These are phyloP conservation scores for Tulasnella sp. DNA, from an alignment of 768 basidiomycete genomes.

Conservation along the genomic window DNA sequence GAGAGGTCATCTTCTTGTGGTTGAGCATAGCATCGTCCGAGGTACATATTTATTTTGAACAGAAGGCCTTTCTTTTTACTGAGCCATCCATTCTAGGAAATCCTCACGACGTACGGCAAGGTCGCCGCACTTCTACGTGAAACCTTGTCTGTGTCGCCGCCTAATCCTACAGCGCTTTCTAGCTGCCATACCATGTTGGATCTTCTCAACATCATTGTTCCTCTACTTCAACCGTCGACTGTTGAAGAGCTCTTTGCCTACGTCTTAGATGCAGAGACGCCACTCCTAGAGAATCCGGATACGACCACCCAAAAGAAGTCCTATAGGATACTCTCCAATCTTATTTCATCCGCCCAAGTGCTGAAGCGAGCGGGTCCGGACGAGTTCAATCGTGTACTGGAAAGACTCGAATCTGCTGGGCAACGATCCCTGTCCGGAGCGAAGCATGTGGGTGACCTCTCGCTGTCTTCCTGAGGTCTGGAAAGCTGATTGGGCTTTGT, in stretches of 20 bases:
- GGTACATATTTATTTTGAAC: constrained; percentile 30
- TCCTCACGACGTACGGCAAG: constrained; percentile 70
- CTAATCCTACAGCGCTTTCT: constrained; percentile 25
- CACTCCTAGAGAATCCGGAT: constrained; percentile 64
- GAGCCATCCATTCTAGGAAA: constrained; percentile 39
- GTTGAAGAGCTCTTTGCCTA: constrained; percentile 52
- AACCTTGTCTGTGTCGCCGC: constrained; percentile 35
- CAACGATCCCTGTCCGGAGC: constrained; percentile 44
- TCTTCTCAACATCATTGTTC: constrained; percentile 72
- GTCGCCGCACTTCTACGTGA: constrained; percentile 59
- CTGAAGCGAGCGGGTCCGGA: constrained; percentile 35
- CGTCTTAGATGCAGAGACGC: constrained; percentile 41
- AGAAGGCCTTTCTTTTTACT: not conserved
- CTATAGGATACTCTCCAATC: constrained; percentile 73
- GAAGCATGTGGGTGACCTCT: constrained; percentile 50
- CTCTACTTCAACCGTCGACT: constrained; percentile 53
- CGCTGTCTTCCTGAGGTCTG: not conserved
- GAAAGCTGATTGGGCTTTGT: not conserved
- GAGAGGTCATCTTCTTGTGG: constrained; percentile 85
- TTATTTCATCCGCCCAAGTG: constrained; percentile 55
- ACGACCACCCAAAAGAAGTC: constrained; percentile 91
- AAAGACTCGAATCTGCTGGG: not conserved
- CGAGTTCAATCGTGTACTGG: constrained; percentile 36
- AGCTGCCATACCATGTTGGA: constrained; percentile 40
- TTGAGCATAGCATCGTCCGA: constrained; percentile 61